These are phyloP conservation scores for Fusarium coicis DNA, from an alignment of 2,329 filamentous ascomycete species.

Conservation along the genomic window DNA sequence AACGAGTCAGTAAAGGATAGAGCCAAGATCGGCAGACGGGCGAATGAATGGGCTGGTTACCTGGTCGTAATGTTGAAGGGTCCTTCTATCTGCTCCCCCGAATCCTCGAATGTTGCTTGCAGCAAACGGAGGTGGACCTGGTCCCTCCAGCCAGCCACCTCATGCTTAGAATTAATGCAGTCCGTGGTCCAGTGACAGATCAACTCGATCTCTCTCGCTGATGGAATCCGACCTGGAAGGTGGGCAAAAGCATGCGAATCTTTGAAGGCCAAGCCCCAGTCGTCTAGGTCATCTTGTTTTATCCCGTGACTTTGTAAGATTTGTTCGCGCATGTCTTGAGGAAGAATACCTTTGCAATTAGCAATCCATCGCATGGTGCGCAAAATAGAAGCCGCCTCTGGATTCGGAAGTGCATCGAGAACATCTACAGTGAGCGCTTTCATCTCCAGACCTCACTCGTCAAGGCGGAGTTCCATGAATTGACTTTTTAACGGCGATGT, in stretches of 20 bases:
- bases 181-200: background rate
- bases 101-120: accelerated
- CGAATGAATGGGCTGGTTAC: background rate
- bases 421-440: background rate
- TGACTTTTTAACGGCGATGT: accelerated
- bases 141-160: background rate
- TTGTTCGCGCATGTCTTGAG: background rate
- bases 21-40: background rate
- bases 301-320: background rate
- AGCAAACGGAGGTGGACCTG: background rate
- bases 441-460: background rate
- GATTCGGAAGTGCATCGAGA: background rate
- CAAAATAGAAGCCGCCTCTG: background rate
- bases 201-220: background rate
- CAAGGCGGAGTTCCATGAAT: background rate
- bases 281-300: background rate
- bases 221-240: accelerated
- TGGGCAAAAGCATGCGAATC: background rate
- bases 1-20: background rate
- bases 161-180: background rate
- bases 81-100: background rate
- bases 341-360: background rate
- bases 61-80: background rate
- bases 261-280: background rate
- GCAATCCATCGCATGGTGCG: background rate